A percentile compares a stretch with the other conserved stretches of the same genome.
Evolutionary conservation across 331 rosid species (phyloP).

Genomic region (Malus hybrid): DNA sequence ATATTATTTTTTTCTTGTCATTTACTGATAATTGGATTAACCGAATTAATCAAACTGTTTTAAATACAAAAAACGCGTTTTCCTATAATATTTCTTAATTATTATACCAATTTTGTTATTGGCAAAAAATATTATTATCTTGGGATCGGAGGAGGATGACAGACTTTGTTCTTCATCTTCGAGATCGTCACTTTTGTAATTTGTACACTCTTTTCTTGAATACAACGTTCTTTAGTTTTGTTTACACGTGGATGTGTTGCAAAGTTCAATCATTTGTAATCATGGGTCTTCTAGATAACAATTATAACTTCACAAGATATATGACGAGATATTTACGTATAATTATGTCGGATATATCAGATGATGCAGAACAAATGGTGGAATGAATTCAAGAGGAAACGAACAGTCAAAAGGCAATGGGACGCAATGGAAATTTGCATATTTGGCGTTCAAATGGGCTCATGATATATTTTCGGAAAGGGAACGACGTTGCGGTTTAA

Average conservation of each 20-base stretch:
- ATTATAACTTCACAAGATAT: too few relatives aligned
- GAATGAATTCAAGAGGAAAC: too few relatives aligned
- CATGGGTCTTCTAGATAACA: too few relatives aligned
- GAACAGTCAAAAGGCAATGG: too few relatives aligned
- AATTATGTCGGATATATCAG: too few relatives aligned
- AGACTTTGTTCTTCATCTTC: background rate
- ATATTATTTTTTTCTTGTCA: background rate
- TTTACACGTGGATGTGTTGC: background rate
- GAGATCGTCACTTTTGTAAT: background rate
- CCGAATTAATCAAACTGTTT: background rate
- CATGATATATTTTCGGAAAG: too few relatives aligned
- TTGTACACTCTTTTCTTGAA: slow-evolving; percentile 5
- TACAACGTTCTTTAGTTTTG: slow-evolving; percentile 6
- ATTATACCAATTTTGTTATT: background rate
- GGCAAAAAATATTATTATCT: background rate
- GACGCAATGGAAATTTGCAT: too few relatives aligned
- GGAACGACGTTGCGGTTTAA: too few relatives aligned
- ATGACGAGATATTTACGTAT: too few relatives aligned
- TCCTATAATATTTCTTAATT: background rate
- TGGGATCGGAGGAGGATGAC: background rate
- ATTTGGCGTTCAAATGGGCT: too few relatives aligned
- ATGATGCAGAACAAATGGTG: too few relatives aligned
- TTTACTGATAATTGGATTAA: background rate
- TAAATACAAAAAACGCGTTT: background rate
- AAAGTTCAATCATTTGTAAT: too few relatives aligned